A percentile compares a stretch with the other conserved stretches of the same genome.
Evolutionary conservation across 2,329 filamentous ascomycete genomes (phyloP).

Genomic region (Colletotrichum spaethianum): DNA sequence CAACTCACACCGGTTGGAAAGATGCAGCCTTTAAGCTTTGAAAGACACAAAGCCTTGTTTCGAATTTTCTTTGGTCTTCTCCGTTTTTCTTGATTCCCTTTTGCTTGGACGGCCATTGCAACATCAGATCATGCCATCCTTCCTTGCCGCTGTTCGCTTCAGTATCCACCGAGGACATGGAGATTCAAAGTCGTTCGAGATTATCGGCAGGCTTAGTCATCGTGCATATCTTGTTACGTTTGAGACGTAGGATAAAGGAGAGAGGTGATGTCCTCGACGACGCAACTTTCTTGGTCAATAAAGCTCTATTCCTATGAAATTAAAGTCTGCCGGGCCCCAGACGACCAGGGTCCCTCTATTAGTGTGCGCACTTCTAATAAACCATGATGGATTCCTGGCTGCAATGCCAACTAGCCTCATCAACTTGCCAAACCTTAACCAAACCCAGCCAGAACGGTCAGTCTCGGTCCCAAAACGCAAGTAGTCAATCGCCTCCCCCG

Average conservation of each 20-base stretch:
- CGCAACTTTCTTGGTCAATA: neutral
- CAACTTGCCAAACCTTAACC: neutral
- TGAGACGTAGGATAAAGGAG: conserved; percentile 11
- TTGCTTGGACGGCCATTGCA: conserved; percentile 14
- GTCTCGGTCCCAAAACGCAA: neutral
- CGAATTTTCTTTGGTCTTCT: neutral
- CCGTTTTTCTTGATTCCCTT: neutral
- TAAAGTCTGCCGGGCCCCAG: neutral
- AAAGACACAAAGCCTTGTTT: neutral
- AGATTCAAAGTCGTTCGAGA: conserved; percentile 22
- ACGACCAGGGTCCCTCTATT: neutral
- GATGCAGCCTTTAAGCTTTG: neutral
- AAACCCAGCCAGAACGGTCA: neutral
- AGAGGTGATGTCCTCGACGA: neutral
- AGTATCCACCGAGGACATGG: conserved; percentile 28
- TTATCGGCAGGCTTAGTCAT: conserved; percentile 29
- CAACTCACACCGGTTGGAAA: neutral
- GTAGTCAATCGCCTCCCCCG: neutral
- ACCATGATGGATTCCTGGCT: neutral
- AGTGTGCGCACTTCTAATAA: neutral
- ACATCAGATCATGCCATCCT: conserved; percentile 31
- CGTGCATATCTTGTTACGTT: conserved; percentile 19
- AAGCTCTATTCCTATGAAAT: neutral
- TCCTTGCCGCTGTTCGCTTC: conserved; percentile 16
- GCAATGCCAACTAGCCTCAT: conserved; percentile 3